A percentile compares a stretch with the other conserved stretches of the same genome.
phyloP scores from a whole-genome alignment of 106 monocot genomes.

The Acorus gramineus region DNA sequence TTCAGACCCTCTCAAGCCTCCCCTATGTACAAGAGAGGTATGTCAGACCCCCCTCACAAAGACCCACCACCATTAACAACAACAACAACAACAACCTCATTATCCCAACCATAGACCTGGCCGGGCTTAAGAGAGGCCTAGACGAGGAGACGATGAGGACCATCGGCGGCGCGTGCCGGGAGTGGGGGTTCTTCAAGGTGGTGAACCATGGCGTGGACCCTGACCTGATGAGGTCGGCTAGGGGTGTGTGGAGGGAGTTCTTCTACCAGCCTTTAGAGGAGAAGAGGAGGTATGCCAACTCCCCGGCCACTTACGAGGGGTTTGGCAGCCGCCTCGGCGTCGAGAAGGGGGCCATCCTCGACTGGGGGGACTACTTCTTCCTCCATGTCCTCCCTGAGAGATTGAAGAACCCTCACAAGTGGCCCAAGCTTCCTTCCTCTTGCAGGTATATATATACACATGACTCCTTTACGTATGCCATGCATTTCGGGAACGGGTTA shows the following conservation, averaged over 20 bases:
- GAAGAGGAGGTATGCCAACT: conserved; percentile 24
- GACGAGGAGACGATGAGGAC: not conserved
- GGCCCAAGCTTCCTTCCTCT: conserved; percentile 18
- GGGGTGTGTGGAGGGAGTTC: conserved; percentile 25
- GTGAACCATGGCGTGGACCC: conserved; percentile 30
- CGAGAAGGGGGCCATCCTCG: conserved; percentile 18
- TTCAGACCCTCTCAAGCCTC: conserved; percentile 18
- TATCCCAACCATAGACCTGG: conserved; percentile 19
- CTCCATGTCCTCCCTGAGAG: conserved; percentile 18
- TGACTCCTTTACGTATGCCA: not conserved
- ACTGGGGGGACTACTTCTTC: conserved; percentile 42
- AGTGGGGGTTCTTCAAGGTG: conserved; percentile 36
- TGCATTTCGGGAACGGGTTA: too few relatives aligned
- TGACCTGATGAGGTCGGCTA: conserved; percentile 6
- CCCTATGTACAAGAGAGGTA: not conserved
- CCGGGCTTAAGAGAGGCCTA: not conserved
- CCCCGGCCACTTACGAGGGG: conserved; percentile 22
- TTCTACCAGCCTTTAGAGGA: conserved; percentile 23
- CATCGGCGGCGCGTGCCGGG: conserved; percentile 17
- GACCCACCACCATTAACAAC: not conserved
- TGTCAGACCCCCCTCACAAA: not conserved
- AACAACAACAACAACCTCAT: not conserved
- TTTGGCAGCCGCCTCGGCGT: conserved; percentile 35
- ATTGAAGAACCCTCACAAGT: conserved; percentile 12
- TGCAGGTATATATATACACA: conserved; percentile 5